These are phyloP conservation scores for Tetracladium setigerum DNA, from an alignment of 495 filamentous ascomycete species.

Conservation along the genomic window DNA sequence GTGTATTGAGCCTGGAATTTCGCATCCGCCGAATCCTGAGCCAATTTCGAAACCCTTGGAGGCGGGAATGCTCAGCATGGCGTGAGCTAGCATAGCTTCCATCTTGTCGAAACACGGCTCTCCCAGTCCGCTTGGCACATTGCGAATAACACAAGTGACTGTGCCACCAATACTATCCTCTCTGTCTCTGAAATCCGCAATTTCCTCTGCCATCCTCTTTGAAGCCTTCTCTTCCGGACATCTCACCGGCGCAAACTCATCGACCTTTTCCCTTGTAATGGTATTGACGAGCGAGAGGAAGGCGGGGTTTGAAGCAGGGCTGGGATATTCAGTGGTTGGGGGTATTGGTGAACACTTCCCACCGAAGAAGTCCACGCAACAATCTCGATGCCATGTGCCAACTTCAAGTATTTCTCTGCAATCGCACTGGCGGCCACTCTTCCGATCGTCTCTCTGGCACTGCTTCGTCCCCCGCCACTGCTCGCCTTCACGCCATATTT, in stretches of 20 bases:
- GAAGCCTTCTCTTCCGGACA: conserved; percentile 66
- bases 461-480: conserved; percentile 86
- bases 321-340: conserved; percentile 70
- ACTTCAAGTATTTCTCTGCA: conserved; percentile 82
- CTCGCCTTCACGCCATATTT: conserved; percentile 96
- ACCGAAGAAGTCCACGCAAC: conserved; percentile 86
- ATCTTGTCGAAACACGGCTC: conserved; percentile 97
- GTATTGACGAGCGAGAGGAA: conserved; percentile 70
- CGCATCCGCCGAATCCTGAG: conserved; percentile 83
- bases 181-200: conserved; percentile 72
- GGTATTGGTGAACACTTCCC: conserved; percentile 75
- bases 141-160: conserved; percentile 92
- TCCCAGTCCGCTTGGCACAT: conserved; percentile 79
- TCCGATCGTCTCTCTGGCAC: conserved; percentile 88
- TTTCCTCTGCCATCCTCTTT: conserved; percentile 67
- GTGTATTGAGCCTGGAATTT: conserved; percentile 82
- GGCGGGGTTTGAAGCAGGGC: conserved; percentile 68
- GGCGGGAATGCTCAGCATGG: conserved; percentile 95
- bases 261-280: conserved; percentile 73
- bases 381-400: conserved; percentile 82
- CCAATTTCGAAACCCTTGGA: conserved; percentile 97
- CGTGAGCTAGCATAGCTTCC: conserved; percentile 87
- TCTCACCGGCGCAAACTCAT: conserved; percentile 74
- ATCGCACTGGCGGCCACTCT: conserved; percentile 93
- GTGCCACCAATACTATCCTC: conserved; percentile 93